Evolutionary conservation across 345 rosid genomes (phyloP).

Genomic region (Laguncularia racemosa): DNA sequence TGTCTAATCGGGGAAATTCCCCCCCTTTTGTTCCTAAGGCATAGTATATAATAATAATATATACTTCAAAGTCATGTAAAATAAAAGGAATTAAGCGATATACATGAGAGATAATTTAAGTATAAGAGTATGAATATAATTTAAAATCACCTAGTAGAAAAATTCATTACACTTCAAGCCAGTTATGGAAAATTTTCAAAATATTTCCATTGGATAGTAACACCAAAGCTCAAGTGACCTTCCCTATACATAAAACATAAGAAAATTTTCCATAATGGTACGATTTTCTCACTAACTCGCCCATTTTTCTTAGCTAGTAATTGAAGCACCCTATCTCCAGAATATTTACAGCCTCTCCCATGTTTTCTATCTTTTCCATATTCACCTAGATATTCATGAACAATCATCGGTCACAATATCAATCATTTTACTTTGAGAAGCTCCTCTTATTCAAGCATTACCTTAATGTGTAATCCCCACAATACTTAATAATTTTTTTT

Average conservation of each 20-base stretch:
- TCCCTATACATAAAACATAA: constrained; percentile 66
- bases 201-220: constrained; percentile 41
- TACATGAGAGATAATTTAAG: too few relatives aligned
- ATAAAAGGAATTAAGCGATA: too few relatives aligned
- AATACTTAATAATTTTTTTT: too few relatives aligned
- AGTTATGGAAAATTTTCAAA: too few relatives aligned
- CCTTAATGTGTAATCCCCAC: constrained; percentile 37
- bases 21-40: too few relatives aligned
- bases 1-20: too few relatives aligned
- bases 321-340: constrained; percentile 51
- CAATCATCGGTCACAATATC: constrained; percentile 37
- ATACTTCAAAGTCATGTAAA: too few relatives aligned
- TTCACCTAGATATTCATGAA: constrained; percentile 27
- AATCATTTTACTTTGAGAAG: constrained; percentile 22
- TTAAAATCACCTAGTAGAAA: too few relatives aligned
- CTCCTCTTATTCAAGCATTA: constrained; percentile 36
- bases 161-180: too few relatives aligned
- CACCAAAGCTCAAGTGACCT: constrained; percentile 54
- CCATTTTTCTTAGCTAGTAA: constrained; percentile 45
- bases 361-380: constrained; percentile 21
- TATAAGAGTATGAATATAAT: too few relatives aligned
- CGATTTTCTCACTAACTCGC: constrained; percentile 32
- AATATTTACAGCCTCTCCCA: constrained; percentile 30
- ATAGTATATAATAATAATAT: too few relatives aligned
- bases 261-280: constrained; percentile 65